A percentile compares a stretch with the other conserved stretches of the same genome.
phyloP scores from a whole-genome alignment of 257 asterid genomes.

The Petunia secreta region DNA sequence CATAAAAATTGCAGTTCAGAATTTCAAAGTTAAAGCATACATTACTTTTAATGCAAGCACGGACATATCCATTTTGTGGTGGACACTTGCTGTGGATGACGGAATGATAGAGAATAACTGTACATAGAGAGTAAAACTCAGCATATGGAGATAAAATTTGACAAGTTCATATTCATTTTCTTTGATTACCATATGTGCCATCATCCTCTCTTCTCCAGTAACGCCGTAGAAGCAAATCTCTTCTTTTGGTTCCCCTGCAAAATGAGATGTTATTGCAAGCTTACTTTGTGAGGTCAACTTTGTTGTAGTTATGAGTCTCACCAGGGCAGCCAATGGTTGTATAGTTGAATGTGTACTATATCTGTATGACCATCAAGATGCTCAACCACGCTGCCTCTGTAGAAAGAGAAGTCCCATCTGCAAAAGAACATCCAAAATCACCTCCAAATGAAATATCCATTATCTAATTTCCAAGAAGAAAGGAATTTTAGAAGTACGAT shows the following conservation, averaged over 20 bases:
- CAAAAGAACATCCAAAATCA: constrained; percentile 27
- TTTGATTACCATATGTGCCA: constrained; percentile 78
- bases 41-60: constrained; percentile 92
- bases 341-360: constrained; percentile 72
- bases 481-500: background rate
- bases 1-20: background rate
- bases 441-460: background rate
- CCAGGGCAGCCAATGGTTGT: constrained; percentile 93
- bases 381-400: constrained; percentile 80
- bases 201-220: constrained; percentile 99
- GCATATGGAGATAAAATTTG: background rate
- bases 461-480: background rate
- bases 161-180: background rate
- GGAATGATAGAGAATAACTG: constrained; percentile 90
- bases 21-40: constrained; percentile 50
- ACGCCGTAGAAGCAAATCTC: constrained; percentile 81
- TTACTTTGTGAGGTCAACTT: constrained; percentile 21
- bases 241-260: constrained; percentile 80
- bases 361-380: constrained; percentile 91
- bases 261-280: constrained; percentile 26
- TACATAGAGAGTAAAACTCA: constrained; percentile 32
- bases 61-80: constrained; percentile 76
- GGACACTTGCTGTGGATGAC: constrained; percentile 77
- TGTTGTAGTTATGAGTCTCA: constrained; percentile 36
- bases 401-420: constrained; percentile 94